Evolutionary conservation across 2,329 filamentous ascomycete genomes (phyloP), one percentile per base, ranked within the genome.

Genomic region (Ilyonectria sp.): DNA sequence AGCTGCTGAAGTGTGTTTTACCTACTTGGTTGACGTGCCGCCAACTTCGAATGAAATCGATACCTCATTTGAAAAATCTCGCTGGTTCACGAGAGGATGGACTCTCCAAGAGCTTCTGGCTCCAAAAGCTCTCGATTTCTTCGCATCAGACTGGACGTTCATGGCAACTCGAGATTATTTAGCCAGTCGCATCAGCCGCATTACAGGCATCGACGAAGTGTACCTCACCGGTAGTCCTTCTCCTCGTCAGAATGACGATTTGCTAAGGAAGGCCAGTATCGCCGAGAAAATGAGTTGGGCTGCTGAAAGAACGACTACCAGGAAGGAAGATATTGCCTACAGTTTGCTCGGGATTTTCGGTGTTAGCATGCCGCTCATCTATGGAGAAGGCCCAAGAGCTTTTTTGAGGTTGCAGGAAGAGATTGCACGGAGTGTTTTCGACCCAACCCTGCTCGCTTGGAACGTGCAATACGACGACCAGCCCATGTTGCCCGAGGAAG

Each of bases 211-310:
- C 6, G 40, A 43, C 17, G 40, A 43, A 43, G 40, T 8, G 17
- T 43, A 43, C 15, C 40, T 43, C 15, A n/a, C 17, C 40, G 40
- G 17, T 21, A 21, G 21, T 21, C 21, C 21, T 21, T 21, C 21
- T 21, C 21, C 21, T 21, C 21, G 21, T 21, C 21, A 21, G 21
- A 21, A 21, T 21, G 21, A 21, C 21, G 15, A n/a, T n/a, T n/a
- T 43, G 17, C 15, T 43, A 8, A 6, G 15, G 2, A 43, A n/a
- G n/a, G 40, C 15, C 3, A 19, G 17, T 17, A 43, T 43, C 15
- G 49, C 49, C 6, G n/a, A 53, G 29, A 33, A 8, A 19, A 53
- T 53, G 49, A 53, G 49, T 3, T 53, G 49, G 49, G 49, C 49
- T 13, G 9, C 49, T 6, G 2, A 10, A 8, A n/a, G 49, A 10